A percentile compares a stretch with the other conserved stretches of the same genome.
phyloP scores from a whole-genome alignment of 2,329 filamentous ascomycete species.

The Byssothecium circinans region DNA sequence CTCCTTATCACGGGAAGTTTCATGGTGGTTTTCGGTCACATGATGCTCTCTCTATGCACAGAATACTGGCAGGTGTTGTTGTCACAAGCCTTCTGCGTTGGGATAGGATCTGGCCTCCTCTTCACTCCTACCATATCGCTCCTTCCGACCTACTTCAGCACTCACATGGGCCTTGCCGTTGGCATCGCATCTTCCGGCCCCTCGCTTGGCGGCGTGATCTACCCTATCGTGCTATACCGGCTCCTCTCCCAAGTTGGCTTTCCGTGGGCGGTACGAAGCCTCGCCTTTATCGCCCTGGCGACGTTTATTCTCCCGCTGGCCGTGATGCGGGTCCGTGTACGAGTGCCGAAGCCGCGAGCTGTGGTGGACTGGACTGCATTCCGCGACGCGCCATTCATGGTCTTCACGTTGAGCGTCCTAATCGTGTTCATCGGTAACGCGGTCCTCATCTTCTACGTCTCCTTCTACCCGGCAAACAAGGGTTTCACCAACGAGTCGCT shows the following conservation, averaged over 20 bases:
- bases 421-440: too few relatives aligned
- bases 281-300: too few relatives aligned
- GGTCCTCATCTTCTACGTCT: too few relatives aligned
- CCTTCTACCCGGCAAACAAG: too few relatives aligned
- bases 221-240: constrained; percentile 56
- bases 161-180: constrained; percentile 59
- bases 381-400: too few relatives aligned
- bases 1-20: constrained; percentile 47
- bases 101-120: constrained; percentile 34
- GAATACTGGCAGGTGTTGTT: constrained; percentile 53
- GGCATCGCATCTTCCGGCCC: constrained; percentile 62
- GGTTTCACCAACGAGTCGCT: too few relatives aligned
- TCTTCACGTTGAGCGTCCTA: too few relatives aligned
- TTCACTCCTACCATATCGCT: constrained; percentile 37
- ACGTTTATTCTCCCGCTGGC: too few relatives aligned
- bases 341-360: too few relatives aligned
- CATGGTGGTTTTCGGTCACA: constrained; percentile 55
- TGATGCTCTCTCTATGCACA: constrained; percentile 51
- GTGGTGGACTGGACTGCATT: too few relatives aligned
- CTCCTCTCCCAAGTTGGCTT: constrained; percentile 49
- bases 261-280: too few relatives aligned
- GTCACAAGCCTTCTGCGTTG: constrained; percentile 37
- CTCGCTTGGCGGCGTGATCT: constrained; percentile 63
- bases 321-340: too few relatives aligned
- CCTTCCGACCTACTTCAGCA: constrained; percentile 60